These are phyloP conservation scores for Saccharum hybrid DNA, from an alignment of 202 grass and related monocot genomes.

Conservation along the genomic window DNA sequence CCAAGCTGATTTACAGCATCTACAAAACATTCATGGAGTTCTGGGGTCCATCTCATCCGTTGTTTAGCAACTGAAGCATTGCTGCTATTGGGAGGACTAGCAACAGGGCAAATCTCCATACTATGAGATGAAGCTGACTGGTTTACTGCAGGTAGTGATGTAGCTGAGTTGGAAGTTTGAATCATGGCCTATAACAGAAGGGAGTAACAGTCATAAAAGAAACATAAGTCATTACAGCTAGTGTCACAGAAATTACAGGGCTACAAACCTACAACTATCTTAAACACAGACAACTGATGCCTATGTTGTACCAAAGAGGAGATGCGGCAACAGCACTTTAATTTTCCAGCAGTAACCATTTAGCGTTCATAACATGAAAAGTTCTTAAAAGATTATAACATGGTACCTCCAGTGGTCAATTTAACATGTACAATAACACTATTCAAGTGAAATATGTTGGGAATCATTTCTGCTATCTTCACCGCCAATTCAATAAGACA, in stretches of 20 bases:
- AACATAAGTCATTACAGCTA: conserved; percentile 14
- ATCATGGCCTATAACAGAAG: conserved; percentile 48
- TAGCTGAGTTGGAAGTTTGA: conserved; percentile 40
- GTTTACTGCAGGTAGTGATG: conserved; percentile 47
- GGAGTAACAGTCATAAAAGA: conserved; percentile 30
- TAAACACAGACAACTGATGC: conserved; percentile 12
- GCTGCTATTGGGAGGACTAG: conserved; percentile 62
- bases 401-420: conserved; percentile 3
- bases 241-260: conserved; percentile 5
- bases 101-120: conserved; percentile 61
- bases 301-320: conserved; percentile 30
- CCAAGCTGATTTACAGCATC: conserved; percentile 92
- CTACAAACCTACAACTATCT: conserved; percentile 11
- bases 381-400: conserved; percentile 39
- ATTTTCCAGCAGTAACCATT: conserved; percentile 13
- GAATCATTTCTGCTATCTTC: conserved; percentile 10
- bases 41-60: conserved; percentile 91
- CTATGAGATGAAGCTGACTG: conserved; percentile 68
- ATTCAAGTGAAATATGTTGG: conserved; percentile 14
- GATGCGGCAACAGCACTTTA: conserved; percentile 13
- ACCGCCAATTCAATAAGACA: conserved; percentile 15
- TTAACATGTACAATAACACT: conserved; percentile 7
- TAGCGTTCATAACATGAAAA: conserved; percentile 33
- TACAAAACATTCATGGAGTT: conserved; percentile 93
- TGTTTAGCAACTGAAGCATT: conserved; percentile 62